These are phyloP conservation scores for Pyricularia sp. DNA, from an alignment of 2,329 filamentous ascomycete species.

Conservation along the genomic window DNA sequence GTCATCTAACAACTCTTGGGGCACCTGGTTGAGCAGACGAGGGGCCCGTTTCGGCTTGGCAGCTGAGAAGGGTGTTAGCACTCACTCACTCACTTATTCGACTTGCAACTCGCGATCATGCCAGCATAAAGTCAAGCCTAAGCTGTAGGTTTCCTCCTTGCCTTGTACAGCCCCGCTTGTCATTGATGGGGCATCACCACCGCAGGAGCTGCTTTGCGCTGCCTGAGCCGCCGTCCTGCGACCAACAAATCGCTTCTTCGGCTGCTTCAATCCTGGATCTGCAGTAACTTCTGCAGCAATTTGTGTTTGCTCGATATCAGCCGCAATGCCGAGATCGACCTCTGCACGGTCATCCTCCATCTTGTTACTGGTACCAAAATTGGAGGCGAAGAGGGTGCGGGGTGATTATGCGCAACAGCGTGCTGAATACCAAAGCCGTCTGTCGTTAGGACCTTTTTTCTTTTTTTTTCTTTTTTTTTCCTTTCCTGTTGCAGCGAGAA, in stretches of 20 bases:
- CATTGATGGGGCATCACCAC: slow-evolving; percentile 25
- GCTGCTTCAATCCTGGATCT: slow-evolving; percentile 48
- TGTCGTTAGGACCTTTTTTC: neutral
- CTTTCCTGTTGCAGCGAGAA: neutral
- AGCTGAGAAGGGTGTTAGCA: slow-evolving; percentile 31
- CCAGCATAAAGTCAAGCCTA: neutral
- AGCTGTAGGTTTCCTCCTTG: neutral
- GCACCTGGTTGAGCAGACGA: slow-evolving; percentile 81
- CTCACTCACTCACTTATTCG: slow-evolving; percentile 21
- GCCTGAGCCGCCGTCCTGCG: slow-evolving; percentile 58
- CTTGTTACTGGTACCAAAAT: slow-evolving; percentile 7
- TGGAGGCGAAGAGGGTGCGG: slow-evolving; percentile 3
- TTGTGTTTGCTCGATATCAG: slow-evolving; percentile 40
- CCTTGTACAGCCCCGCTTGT: slow-evolving; percentile 57
- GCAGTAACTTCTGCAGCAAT: slow-evolving; percentile 16
- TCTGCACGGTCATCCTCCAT: slow-evolving; percentile 70
- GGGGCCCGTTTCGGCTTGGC: slow-evolving; percentile 59
- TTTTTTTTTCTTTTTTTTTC: neutral
- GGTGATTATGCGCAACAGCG: slow-evolving; percentile 8
- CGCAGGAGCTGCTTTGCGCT: slow-evolving; percentile 22
- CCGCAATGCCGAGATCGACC: slow-evolving; percentile 56
- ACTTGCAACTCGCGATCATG: neutral
- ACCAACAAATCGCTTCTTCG: slow-evolving; percentile 87
- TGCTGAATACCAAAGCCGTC: neutral
- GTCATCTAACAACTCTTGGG: slow-evolving; percentile 74